Evolutionary conservation across 331 rosid genomes (phyloP).

Genomic region (Stylosanthes scabra): DNA sequence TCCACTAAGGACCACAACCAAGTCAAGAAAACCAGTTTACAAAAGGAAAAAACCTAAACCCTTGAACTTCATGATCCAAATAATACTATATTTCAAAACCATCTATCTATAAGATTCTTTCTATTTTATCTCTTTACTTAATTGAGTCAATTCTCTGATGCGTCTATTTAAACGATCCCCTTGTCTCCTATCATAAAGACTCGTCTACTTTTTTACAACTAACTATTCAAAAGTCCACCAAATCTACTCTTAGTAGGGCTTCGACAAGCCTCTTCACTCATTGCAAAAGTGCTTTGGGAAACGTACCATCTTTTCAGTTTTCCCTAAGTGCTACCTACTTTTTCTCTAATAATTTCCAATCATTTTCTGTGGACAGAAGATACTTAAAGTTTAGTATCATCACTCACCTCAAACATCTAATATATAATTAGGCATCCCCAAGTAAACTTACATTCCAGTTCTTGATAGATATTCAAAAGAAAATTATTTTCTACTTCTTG

Average conservation of each 20-base stretch:
- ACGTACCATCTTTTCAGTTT: background rate
- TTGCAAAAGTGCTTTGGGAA: background rate
- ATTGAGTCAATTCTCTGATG: too few relatives aligned
- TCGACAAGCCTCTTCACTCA: background rate
- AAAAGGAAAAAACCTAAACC: too few relatives aligned
- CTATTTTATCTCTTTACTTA: too few relatives aligned
- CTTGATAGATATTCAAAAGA: constrained; percentile 23
- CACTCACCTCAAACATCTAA: background rate
- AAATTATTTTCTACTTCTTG: background rate
- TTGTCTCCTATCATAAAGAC: background rate
- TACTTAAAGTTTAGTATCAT: background rate
- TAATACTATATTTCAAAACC: too few relatives aligned
- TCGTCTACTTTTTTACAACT: background rate
- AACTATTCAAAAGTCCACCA: background rate
- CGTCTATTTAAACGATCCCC: background rate
- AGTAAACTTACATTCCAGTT: background rate
- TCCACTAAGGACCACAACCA: background rate
- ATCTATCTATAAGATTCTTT: too few relatives aligned
- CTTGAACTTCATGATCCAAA: too few relatives aligned
- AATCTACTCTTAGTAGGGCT: background rate
- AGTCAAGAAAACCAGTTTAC: background rate
- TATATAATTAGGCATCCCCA: background rate
- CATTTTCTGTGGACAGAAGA: background rate
- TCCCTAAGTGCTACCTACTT: background rate
- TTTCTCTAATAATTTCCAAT: background rate